Percentiles rank a stretch among this genome's conserved stretches.
These are phyloP conservation scores for Sporothrix globosa DNA, from an alignment of 2,329 filamentous ascomycete species.

Conservation along the genomic window DNA sequence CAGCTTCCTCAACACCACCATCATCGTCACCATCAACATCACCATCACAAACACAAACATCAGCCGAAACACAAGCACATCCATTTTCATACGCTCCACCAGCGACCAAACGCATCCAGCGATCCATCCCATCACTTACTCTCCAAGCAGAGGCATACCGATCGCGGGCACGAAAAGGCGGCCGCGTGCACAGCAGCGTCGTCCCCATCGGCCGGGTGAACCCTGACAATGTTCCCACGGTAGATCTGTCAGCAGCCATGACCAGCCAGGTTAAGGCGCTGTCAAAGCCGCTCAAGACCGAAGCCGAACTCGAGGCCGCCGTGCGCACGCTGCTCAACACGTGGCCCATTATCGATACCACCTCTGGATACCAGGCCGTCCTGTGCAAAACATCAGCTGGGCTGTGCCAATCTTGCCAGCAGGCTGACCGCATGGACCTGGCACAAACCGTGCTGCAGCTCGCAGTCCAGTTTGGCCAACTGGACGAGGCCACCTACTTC, in stretches of 20 bases:
- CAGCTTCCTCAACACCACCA: background rate
- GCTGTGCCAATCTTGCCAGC: conserved; percentile 45
- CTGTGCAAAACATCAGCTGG: conserved; percentile 39
- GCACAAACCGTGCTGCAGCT: conserved; percentile 42
- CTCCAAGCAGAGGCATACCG: conserved; percentile 27
- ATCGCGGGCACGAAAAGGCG: background rate
- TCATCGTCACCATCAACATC: background rate
- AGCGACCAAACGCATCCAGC: background rate
- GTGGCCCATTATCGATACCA: background rate
- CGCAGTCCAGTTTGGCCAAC: conserved; percentile 38
- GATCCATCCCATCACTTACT: conserved; percentile 8
- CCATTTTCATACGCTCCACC: background rate
- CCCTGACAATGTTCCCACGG: background rate
- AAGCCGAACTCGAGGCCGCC: conserved; percentile 1
- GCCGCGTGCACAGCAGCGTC: background rate
- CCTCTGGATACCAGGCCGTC: background rate
- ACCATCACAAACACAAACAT: too few species aligned
- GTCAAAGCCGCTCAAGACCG: background rate
- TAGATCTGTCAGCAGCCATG: background rate
- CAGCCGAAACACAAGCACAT: background rate
- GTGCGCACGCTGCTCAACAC: conserved; percentile 7
- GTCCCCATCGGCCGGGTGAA: background rate
- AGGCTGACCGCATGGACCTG: conserved; percentile 40
- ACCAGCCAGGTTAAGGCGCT: background rate
- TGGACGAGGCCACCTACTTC: conserved; percentile 45